Conservation (phyloP, 2,329 filamentous ascomycete genomes). For the Fusarium sp. region DNA sequence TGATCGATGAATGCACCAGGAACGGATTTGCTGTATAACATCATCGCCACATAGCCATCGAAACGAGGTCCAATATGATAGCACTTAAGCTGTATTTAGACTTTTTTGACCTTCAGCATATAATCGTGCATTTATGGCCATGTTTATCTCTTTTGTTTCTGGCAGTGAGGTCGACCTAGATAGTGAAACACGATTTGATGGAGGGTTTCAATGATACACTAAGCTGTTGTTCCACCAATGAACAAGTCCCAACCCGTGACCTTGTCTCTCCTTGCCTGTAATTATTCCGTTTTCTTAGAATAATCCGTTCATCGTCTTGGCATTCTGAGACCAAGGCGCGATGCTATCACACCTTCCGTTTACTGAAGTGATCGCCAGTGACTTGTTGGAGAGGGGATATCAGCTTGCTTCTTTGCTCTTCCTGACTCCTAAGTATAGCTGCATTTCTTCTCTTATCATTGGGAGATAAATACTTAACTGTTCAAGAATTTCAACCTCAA, state of each 20-base stretch:
- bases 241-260: background rate
- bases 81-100: too few species aligned
- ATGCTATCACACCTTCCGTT: constrained; percentile 1
- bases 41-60: rapidly evolving
- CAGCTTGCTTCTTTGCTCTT: background rate
- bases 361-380: background rate
- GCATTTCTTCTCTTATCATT: too few species aligned
- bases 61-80: too few species aligned
- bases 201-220: background rate
- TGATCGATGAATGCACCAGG: constrained; percentile 13
- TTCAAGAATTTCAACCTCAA: background rate
- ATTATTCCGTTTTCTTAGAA: background rate
- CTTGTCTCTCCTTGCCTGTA: background rate
- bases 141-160: background rate
- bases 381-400: background rate
- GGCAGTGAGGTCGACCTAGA: rapidly evolving
- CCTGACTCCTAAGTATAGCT: too few species aligned
- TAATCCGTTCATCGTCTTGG: background rate
- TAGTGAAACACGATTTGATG: background rate
- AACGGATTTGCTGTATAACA: constrained; percentile 8
- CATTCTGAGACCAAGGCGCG: background rate
- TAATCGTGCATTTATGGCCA: background rate
- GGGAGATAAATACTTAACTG: background rate
- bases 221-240: constrained; percentile 11
- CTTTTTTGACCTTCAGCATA: background rate